A percentile compares a stretch with the other conserved stretches of the same genome.
phyloP scores from a whole-genome alignment of 2,329 filamentous ascomycete species.

The Xylaria sp. region DNA sequence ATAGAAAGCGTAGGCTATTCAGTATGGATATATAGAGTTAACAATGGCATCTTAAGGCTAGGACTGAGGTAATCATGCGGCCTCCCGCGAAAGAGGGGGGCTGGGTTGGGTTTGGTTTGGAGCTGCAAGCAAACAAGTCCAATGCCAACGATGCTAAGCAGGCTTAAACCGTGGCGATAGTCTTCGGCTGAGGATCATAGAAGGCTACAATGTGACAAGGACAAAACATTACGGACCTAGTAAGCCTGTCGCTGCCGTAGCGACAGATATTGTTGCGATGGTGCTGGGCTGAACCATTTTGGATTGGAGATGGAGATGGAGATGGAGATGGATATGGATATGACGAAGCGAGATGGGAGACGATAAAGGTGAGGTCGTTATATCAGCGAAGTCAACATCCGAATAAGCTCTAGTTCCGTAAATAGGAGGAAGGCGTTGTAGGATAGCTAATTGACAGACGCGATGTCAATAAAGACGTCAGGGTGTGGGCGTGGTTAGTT shows the following conservation, averaged over 20 bases:
- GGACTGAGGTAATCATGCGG: background rate
- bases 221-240: conserved; percentile 63
- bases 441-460: background rate
- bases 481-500: conserved; percentile 4
- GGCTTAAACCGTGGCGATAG: background rate
- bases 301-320: conserved; percentile 21
- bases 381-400: conserved; percentile 2
- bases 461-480: conserved; percentile 11
- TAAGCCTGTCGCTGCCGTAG: conserved; percentile 68
- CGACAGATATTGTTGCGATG: conserved; percentile 70
- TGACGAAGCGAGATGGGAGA: too few species aligned
- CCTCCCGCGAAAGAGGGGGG: background rate
- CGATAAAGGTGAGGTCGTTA: background rate
- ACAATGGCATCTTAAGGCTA: conserved; percentile 36
- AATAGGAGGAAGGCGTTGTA: background rate
- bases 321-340: background rate
- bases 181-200: background rate
- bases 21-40: conserved; percentile 19
- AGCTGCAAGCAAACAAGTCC: background rate
- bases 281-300: conserved; percentile 63
- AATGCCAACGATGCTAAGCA: background rate
- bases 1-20: conserved; percentile 71
- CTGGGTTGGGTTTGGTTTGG: background rate
- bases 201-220: background rate
- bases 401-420: background rate